Base-by-base conservation (phyloP, 148 eudicot species). In the Vaccinium vitisidaea region DNA sequence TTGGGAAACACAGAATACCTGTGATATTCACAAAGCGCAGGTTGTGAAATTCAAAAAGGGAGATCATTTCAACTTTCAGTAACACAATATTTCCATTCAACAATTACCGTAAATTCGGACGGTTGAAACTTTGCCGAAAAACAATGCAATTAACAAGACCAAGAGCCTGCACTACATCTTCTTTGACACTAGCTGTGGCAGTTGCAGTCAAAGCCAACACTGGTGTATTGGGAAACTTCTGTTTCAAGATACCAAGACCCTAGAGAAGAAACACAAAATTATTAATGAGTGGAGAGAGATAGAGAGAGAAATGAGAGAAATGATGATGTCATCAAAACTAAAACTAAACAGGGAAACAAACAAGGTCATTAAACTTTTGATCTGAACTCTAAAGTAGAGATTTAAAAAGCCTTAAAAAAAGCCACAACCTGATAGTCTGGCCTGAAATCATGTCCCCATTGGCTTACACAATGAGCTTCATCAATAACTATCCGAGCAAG, bases 391-490 rank as follows among this genome's bases (percentile, higher is more conserved):
- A 11, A 63, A 83, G 6, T 23, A 25, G 2, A 39, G 82, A 82
- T 30, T 54, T 75, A 11, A 75, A 80, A 70, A 27, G 39, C 9
- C 54, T 56, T 25, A 14, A 1, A 4, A 30, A 76, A 86, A 87
- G 61, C 43, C 78, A 81, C 11, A 77, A 95, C 99, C 98, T 97
- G 98, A 90, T 97, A 97, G 87, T 97, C 99, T 83, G 99, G 99
- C 89, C 99, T 94, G 84, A 97, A 97, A 89, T 97, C 99, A 87
- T 97, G 99, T 82, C 99, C 99, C 99, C 99, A 97, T 81, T 97
- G 99, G 87, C 99, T 97, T 75, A 97, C 99, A 91, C 99, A 97
- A 88, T 97, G 99, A 70, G 99, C 99, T 88, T 97, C 99, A 86
- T 97, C 99, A 88, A 97, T 95, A 80, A 97, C 99, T 87, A 97